A percentile compares a stretch with the other conserved stretches of the same genome.
Conservation (phyloP, 495 filamentous ascomycete genomes). For the Talaromyces wortmannii region DNA sequence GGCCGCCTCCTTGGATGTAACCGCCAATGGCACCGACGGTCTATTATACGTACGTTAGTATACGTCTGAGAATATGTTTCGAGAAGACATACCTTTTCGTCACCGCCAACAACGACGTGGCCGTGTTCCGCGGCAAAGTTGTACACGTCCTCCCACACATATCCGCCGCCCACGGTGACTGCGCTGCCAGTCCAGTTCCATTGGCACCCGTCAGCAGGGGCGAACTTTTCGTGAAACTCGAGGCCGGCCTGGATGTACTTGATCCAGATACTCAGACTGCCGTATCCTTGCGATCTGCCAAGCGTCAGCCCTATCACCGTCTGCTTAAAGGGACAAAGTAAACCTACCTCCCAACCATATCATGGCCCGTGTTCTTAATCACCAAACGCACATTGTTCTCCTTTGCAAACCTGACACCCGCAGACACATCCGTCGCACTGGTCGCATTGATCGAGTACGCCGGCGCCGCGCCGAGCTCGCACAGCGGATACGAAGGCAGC, state of each 20-base stretch:
- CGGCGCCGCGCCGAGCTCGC: neutral
- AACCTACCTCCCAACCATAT: conserved; percentile 18
- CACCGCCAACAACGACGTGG: conserved; percentile 15
- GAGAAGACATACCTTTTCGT: conserved; percentile 7
- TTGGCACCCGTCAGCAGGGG: neutral
- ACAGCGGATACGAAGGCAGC: neutral
- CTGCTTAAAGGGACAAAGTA: too few species aligned
- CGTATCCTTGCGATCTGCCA: conserved; percentile 35
- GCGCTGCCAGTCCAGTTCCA: conserved; percentile 8
- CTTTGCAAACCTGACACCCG: conserved; percentile 10
- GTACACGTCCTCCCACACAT: conserved; percentile 15
- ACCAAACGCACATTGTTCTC: conserved; percentile 27
- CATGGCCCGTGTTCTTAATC: conserved; percentile 44
- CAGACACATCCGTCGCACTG: neutral
- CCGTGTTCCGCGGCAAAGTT: conserved; percentile 5
- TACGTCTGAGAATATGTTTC: neutral
- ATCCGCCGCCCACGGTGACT: conserved; percentile 13
- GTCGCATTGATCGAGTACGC: neutral
- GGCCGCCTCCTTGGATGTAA: conserved; percentile 10
- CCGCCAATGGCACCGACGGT: conserved; percentile 14
- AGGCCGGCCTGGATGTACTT: conserved; percentile 21
- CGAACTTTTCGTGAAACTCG: conserved; percentile 23
- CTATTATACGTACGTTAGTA: neutral
- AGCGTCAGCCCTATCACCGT: neutral
- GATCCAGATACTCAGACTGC: conserved; percentile 19